A percentile compares a stretch with the other conserved stretches of the same genome.
phyloP scores from a whole-genome alignment of 1,284 basidiomycete species.

The Cutaneotrichosporon cutaneum region DNA sequence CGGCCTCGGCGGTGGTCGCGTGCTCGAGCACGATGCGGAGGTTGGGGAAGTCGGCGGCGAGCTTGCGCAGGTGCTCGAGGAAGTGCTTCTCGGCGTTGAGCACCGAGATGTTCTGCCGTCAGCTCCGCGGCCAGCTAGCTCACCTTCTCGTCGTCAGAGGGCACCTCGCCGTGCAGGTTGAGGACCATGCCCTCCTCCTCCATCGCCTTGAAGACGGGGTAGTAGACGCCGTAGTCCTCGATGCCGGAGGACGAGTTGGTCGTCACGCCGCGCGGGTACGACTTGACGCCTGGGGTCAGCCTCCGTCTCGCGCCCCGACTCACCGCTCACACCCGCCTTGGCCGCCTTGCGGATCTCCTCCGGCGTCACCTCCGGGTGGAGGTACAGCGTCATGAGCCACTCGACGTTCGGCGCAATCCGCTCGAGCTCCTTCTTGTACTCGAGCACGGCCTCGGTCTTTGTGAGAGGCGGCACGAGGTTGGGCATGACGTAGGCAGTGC shows the following conservation, averaged over 20 bases:
- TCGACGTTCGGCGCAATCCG: constrained; percentile 73
- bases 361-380: constrained; percentile 85
- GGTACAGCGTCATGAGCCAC: constrained; percentile 95
- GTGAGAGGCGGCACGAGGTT: constrained; percentile 93
- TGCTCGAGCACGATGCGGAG: constrained; percentile 97
- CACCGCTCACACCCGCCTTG: constrained; percentile 75
- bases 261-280: constrained; percentile 95
- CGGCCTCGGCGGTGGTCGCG: constrained; percentile 92
- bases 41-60: constrained; percentile 83
- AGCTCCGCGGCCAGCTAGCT: constrained; percentile 31
- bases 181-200: constrained; percentile 89
- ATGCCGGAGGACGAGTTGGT: constrained; percentile 97
- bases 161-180: constrained; percentile 96
- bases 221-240: constrained; percentile 92
- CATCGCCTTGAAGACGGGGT: constrained; percentile 93
- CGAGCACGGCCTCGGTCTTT: constrained; percentile 74
- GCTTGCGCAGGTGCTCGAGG: constrained; percentile 78
- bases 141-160: constrained; percentile 78
- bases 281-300: constrained; percentile 74
- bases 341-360: constrained; percentile 88
- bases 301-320: constrained; percentile 29
- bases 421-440: constrained; percentile 75
- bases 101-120: constrained; percentile 76
- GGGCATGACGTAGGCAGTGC: constrained; percentile 96
- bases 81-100: constrained; percentile 92